A percentile compares a stretch with the other conserved stretches of the same genome.
These are phyloP conservation scores for Oxalis stricta DNA, from an alignment of 441 rosid genomes.

Conservation along the genomic window DNA sequence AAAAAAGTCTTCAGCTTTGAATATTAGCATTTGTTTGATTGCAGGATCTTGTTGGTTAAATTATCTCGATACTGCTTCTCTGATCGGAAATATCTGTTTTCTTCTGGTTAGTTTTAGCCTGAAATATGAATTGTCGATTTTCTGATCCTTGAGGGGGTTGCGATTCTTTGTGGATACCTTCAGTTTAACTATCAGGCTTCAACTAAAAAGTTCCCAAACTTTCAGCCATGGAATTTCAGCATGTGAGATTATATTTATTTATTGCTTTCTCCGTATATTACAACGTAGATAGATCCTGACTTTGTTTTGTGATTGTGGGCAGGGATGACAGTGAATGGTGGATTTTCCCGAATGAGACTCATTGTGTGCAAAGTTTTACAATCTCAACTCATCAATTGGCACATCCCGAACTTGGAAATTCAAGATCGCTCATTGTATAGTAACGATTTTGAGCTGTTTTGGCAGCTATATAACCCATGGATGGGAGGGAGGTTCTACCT, in stretches of 20 bases:
- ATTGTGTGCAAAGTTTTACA: constrained; percentile 85
- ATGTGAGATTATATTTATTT: constrained; percentile 44
- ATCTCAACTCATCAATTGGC: constrained; percentile 91
- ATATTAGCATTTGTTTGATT: constrained; percentile 12
- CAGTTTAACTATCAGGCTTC: constrained; percentile 58
- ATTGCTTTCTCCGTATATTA: background rate
- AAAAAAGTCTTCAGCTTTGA: constrained; percentile 9
- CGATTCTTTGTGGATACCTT: constrained; percentile 82
- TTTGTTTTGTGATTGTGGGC: constrained; percentile 13
- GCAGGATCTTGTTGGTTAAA: constrained; percentile 99
- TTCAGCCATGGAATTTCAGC: constrained; percentile 97
- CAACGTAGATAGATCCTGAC: background rate
- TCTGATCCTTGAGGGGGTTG: constrained; percentile 47
- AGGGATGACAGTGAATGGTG: constrained; percentile 99
- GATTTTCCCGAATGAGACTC: constrained; percentile 94
- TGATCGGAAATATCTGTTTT: no score
- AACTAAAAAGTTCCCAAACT: constrained; percentile 44
- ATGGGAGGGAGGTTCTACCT: no score
- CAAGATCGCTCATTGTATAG: constrained; percentile 99
- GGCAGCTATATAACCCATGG: no score
- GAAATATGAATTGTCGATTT: background rate
- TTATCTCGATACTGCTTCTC: constrained; percentile 89
- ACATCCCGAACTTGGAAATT: constrained; percentile 91
- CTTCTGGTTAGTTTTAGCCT: background rate
- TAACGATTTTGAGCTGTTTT: constrained; percentile 74